These are phyloP conservation scores for Plectosphaerella plurivora DNA, from an alignment of 2,329 filamentous ascomycete genomes.

Conservation along the genomic window DNA sequence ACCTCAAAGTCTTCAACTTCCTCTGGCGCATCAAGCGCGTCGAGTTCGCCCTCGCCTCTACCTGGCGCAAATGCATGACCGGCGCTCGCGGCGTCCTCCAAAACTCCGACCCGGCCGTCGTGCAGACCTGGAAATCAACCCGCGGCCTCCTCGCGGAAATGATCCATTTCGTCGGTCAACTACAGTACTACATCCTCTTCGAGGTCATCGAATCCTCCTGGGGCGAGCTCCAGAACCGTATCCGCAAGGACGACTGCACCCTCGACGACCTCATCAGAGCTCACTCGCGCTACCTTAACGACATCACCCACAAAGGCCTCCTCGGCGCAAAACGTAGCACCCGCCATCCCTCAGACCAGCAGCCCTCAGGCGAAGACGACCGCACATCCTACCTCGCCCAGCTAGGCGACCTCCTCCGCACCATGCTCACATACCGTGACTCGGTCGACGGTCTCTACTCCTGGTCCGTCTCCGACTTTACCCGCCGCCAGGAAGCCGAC, in stretches of 20 bases:
- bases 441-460: constrained; percentile 91
- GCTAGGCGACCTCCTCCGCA: constrained; percentile 85
- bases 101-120: constrained; percentile 63
- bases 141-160: constrained; percentile 90
- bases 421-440: constrained; percentile 92
- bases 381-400: constrained; percentile 79
- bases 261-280: constrained; percentile 93
- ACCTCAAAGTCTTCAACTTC: constrained; percentile 99
- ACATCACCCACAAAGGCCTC: constrained; percentile 93
- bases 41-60: constrained; percentile 85
- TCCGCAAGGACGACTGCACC: constrained; percentile 81
- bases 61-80: constrained; percentile 95
- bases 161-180: constrained; percentile 95
- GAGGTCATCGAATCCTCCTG: constrained; percentile 97
- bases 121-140: constrained; percentile 83
- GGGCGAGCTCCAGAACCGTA: constrained; percentile 80
- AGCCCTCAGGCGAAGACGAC: constrained; percentile 56
- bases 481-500: constrained; percentile 78
- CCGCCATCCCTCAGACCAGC: constrained; percentile 26
- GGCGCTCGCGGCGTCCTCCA: constrained; percentile 87
- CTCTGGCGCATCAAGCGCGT: constrained; percentile 97
- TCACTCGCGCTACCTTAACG: constrained; percentile 84
- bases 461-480: constrained; percentile 93
- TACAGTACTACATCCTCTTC: constrained; percentile 98
- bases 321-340: constrained; percentile 64